Conservation (phyloP, 495 filamentous ascomycete genomes). For the Neurospora sp. region DNA sequence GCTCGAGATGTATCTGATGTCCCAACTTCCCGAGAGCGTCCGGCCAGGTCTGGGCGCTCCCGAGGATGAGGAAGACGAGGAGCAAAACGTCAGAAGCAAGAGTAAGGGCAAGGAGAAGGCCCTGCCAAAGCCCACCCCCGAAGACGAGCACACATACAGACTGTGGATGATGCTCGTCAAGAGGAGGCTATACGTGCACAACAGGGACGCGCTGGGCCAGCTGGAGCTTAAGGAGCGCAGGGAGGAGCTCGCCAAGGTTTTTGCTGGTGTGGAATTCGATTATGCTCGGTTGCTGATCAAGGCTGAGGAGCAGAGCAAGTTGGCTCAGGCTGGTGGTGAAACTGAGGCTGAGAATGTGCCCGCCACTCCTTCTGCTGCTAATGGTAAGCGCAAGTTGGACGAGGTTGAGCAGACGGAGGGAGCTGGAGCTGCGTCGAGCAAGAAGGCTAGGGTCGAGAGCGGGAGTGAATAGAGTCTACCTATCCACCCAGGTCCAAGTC, state of each 20-base stretch:
- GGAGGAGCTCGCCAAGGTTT: slow-evolving; percentile 69
- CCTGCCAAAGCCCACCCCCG: slow-evolving; percentile 17
- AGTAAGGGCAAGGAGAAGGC: slow-evolving; percentile 2
- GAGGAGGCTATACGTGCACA: slow-evolving; percentile 68
- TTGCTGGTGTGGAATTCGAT: slow-evolving; percentile 68
- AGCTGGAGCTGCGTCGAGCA: slow-evolving; percentile 10
- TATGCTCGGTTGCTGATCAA: slow-evolving; percentile 56
- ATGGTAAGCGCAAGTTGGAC: slow-evolving; percentile 21
- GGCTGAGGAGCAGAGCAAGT: slow-evolving; percentile 19
- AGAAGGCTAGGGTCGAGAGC: slow-evolving; percentile 25
- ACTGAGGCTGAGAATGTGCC: background rate
- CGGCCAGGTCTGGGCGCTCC: slow-evolving; percentile 32
- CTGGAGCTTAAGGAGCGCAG: slow-evolving; percentile 66
- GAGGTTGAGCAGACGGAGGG: background rate
- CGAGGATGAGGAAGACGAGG: background rate
- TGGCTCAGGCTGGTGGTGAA: background rate
- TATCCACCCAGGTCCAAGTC: background rate
- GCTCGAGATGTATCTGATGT: slow-evolving; percentile 81
- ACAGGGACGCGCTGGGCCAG: slow-evolving; percentile 66
- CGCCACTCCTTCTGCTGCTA: slow-evolving; percentile 7
- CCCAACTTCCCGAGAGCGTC: slow-evolving; percentile 52
- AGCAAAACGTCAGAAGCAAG: background rate
- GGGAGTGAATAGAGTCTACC: background rate
- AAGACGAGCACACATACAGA: slow-evolving; percentile 45
- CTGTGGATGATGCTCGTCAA: slow-evolving; percentile 81